A percentile compares a stretch with the other conserved stretches of the same genome.
Evolutionary conservation across 2,329 filamentous ascomycete genomes (phyloP).

Genomic region (Penicillium sp.): DNA sequence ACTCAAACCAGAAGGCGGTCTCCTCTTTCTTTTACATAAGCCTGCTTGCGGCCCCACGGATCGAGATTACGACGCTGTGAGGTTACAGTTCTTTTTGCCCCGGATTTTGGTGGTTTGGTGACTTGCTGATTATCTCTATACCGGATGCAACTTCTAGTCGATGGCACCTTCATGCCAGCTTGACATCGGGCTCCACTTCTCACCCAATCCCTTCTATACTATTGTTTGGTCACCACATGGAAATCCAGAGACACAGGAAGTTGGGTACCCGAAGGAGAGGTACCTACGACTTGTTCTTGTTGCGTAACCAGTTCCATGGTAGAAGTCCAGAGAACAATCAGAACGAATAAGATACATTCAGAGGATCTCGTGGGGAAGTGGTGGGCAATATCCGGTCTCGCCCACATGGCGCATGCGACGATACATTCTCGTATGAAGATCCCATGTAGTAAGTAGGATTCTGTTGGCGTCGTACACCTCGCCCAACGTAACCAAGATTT

Average conservation of each 20-base stretch:
- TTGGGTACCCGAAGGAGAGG: not conserved
- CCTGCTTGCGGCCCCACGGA: not conserved
- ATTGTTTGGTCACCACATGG: conserved; percentile 19
- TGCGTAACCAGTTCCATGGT: not conserved
- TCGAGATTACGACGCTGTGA: not conserved
- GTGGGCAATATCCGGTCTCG: conserved; percentile 2
- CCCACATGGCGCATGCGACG: conserved; percentile 15
- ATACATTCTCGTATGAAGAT: conserved; percentile 15
- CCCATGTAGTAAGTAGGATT: conserved; percentile 13
- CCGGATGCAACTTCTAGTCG: conserved; percentile 30
- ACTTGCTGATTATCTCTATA: not conserved
- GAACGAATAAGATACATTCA: conserved; percentile 8
- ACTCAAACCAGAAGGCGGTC: not conserved
- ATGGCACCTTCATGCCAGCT: conserved; percentile 21
- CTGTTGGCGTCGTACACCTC: conserved; percentile 23
- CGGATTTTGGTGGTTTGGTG: not conserved
- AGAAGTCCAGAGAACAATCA: not conserved
- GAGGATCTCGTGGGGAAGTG: conserved; percentile 1
- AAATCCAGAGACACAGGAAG: not conserved
- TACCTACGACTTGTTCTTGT: not conserved
- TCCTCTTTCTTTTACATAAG: not conserved
- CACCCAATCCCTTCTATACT: conserved; percentile 1
- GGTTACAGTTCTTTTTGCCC: conserved; percentile 1
- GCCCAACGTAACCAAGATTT: conserved; percentile 27
- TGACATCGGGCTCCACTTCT: conserved; percentile 3